Percentiles rank a stretch among this genome's conserved stretches.
Evolutionary conservation across 2,329 filamentous ascomycete species (phyloP).

Genomic region (Ascochyta viciae-villosae): DNA sequence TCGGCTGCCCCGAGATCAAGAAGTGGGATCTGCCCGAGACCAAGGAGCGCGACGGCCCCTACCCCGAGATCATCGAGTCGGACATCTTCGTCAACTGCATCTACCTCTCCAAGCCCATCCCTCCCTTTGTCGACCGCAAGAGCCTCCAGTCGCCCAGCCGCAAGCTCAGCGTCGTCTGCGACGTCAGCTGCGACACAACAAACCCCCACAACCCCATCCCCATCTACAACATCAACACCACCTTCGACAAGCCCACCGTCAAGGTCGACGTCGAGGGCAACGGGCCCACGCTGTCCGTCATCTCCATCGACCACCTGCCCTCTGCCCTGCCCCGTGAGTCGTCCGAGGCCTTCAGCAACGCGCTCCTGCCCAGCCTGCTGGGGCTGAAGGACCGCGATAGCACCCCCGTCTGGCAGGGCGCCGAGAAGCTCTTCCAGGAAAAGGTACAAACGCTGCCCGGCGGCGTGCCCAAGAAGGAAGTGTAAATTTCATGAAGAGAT

Average conservation of each 20-base stretch:
- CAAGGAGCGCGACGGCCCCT: slow-evolving; percentile 68
- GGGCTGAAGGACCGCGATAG: slow-evolving; percentile 77
- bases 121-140: slow-evolving; percentile 78
- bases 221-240: slow-evolving; percentile 84
- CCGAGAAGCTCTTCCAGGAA: slow-evolving; percentile 82
- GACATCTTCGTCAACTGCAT: slow-evolving; percentile 65
- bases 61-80: slow-evolving; percentile 75
- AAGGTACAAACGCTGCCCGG: slow-evolving; percentile 76
- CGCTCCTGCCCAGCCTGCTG: slow-evolving; percentile 78
- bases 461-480: slow-evolving; percentile 42
- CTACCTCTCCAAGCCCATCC: slow-evolving; percentile 80
- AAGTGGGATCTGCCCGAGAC: slow-evolving; percentile 85
- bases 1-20: slow-evolving; percentile 74
- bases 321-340: slow-evolving; percentile 83
- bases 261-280: slow-evolving; percentile 68
- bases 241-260: slow-evolving; percentile 87
- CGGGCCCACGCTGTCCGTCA: slow-evolving; percentile 73
- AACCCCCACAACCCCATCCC: slow-evolving; percentile 78
- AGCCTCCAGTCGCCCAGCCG: slow-evolving; percentile 72
- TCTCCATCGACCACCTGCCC: slow-evolving; percentile 62
- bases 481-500: slow-evolving; percentile 17
- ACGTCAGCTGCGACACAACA: slow-evolving; percentile 69
- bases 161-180: slow-evolving; percentile 71
- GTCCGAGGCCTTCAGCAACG: slow-evolving; percentile 81
- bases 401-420: slow-evolving; percentile 81